phyloP scores from a whole-genome alignment of 2,329 filamentous ascomycete species.

The Botrytis aclada region DNA sequence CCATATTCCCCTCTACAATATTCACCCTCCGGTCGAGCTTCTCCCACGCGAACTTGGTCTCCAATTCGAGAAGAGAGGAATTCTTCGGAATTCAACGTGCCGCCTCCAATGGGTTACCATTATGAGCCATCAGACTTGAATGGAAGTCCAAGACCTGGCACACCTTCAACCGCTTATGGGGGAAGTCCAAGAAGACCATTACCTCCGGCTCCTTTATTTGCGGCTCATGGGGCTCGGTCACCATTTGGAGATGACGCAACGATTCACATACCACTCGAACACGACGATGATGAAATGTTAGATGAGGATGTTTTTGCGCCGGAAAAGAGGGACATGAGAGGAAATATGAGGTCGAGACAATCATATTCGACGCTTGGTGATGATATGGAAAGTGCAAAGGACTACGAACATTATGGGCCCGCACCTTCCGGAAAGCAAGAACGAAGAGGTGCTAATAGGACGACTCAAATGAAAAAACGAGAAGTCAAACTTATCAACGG shows the following conservation, averaged over 20 bases:
- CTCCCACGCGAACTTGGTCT: constrained; percentile 59
- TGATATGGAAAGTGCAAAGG: constrained; percentile 42
- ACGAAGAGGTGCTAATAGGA: constrained; percentile 71
- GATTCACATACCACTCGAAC: constrained; percentile 66
- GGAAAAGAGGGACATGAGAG: constrained; percentile 36
- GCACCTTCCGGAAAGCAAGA: constrained; percentile 85
- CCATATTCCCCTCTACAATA: constrained; percentile 42
- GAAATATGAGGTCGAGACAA: constrained; percentile 35
- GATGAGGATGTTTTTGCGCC: constrained; percentile 69
- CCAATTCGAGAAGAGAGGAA: constrained; percentile 43
- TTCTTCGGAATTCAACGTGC: constrained; percentile 58
- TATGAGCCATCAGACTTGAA: constrained; percentile 90
- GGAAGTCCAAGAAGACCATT: constrained; percentile 83
- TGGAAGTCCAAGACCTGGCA: constrained; percentile 84
- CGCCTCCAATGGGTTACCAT: constrained; percentile 66
- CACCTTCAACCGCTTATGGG: constrained; percentile 83
- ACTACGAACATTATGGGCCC: constrained; percentile 79
- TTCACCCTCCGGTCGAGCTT: constrained; percentile 46
- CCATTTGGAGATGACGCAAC: constrained; percentile 65
- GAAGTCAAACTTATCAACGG: constrained; percentile 97
- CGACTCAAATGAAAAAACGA: constrained; percentile 84
- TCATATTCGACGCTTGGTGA: constrained; percentile 42
- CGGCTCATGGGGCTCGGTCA: constrained; percentile 47
- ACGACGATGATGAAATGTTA: constrained; percentile 49
- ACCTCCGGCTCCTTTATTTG: constrained; percentile 84